Evolutionary conservation across 1,139 yeast genomes (phyloP).

Genomic region (Debaryomycetaceae sp.): DNA sequence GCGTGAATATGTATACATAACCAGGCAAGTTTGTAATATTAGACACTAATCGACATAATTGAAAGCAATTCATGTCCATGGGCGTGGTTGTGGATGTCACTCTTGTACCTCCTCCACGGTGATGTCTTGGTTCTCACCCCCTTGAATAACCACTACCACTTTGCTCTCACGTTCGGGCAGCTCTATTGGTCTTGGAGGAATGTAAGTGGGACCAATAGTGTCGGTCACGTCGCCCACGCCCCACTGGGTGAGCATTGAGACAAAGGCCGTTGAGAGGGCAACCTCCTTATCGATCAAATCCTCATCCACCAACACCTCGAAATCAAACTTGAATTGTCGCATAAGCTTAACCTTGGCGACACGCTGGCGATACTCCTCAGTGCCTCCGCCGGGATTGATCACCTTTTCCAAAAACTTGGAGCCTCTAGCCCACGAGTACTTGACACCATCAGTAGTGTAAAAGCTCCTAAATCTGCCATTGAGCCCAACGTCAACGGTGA

Average conservation of each 20-base stretch:
- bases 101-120: constrained; percentile 8
- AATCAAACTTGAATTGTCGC: constrained; percentile 58
- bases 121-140: constrained; percentile 10
- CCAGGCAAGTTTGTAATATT: constrained; percentile 1
- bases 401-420: constrained; percentile 49
- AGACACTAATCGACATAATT: constrained; percentile 1
- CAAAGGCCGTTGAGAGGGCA: constrained; percentile 54
- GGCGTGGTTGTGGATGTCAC: no score
- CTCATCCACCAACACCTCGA: constrained; percentile 51
- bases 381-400: constrained; percentile 50
- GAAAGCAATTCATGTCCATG: constrained; percentile 2
- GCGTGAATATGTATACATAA: constrained; percentile 6
- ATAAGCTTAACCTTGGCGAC: constrained; percentile 52
- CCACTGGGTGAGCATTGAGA: constrained; percentile 64
- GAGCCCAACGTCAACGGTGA: constrained; percentile 28
- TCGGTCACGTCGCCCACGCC: constrained; percentile 50
- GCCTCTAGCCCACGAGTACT: constrained; percentile 52
- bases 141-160: constrained; percentile 15
- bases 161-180: constrained; percentile 5
- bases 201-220: constrained; percentile 49
- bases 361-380: constrained; percentile 49
- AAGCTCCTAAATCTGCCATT: constrained; percentile 38
- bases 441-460: constrained; percentile 47
- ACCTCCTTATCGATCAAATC: constrained; percentile 41
- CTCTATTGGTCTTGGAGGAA: constrained; percentile 11